Evolutionary conservation across 352 stramenopile species (phyloP).

Genomic region (Pythium grandisporangium): DNA sequence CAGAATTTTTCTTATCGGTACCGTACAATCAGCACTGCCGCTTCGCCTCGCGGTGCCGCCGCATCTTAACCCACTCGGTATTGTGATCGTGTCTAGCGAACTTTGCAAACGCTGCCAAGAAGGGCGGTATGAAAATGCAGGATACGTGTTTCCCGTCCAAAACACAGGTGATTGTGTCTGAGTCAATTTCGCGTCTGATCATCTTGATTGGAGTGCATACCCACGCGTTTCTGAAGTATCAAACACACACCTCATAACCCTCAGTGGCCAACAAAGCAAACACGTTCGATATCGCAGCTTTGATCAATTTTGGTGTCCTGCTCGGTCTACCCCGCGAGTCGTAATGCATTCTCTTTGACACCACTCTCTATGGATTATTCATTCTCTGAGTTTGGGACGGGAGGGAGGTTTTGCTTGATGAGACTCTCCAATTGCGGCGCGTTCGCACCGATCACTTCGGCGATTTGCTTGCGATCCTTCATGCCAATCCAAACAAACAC

Average conservation of each 20-base stretch:
- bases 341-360: too few relatives aligned
- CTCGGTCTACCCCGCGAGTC: too few relatives aligned
- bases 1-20: constrained; percentile 75
- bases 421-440: constrained; percentile 50
- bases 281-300: background rate
- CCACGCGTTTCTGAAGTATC: too few relatives aligned
- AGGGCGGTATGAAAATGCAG: constrained; percentile 45
- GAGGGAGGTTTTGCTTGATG: constrained; percentile 51
- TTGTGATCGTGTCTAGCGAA: constrained; percentile 25
- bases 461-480: constrained; percentile 50
- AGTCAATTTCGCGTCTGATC: too few relatives aligned
- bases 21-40: too few relatives aligned
- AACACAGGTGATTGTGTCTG: background rate
- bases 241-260: too few relatives aligned
- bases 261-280: too few relatives aligned
- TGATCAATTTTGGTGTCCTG: background rate
- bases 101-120: constrained; percentile 55
- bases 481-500: background rate
- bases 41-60: too few relatives aligned
- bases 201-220: too few relatives aligned
- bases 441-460: constrained; percentile 47
- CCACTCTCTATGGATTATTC: too few relatives aligned
- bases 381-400: background rate
- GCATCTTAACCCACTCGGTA: too few relatives aligned
- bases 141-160: constrained; percentile 29